Evolutionary conservation across 1,139 yeast genomes (phyloP), one percentile per base, ranked within the genome.

Genomic region (Blastobotrys arbuscula): DNA sequence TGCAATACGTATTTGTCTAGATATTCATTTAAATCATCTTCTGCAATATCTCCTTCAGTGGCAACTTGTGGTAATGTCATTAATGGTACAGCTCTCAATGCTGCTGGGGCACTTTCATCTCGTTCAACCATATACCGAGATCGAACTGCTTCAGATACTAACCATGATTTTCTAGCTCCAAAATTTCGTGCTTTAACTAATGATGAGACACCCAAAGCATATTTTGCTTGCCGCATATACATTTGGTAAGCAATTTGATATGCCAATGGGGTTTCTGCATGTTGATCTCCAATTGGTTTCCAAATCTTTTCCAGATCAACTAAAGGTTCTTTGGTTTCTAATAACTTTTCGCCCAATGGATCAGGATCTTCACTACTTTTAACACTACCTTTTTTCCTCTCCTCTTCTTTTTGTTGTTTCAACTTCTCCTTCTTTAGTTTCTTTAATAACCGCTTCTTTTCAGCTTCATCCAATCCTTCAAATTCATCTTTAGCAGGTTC

Each of bases 161-260:
- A 41, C 64, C 65, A 61, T 15, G 60, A 53, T 8, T 49, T 50
- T 4, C 59, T 41, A 4, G 65, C 65, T 4, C 68, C 71, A 38
- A 53, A 50, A 23, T 47, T 45, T 53, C 58, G 59, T 39, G 68
- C 70, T 56, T 74, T 75, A 35, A 64, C 63, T 48, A 76, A 58
- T 0, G 77, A 69, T 38, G 69, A 70, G 3, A 73, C 58, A 18
- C 79, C 77, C 40, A 75, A 59, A 2, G 76, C 77, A 52, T 73
- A 64, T 61, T 77, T 76, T 41, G 72, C 69, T 46, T 67, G 67
- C 19, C 70, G 64, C 48, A 72, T 65, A 48, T 75, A 73, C 28
- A 73, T 61, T 42, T 70, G 71, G 56, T 71, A 75, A 9, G 71
- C 76, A n/a, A 75, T 59, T 42, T 69, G 63, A 64, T 69, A 68